Conservation (phyloP, 371 early-diverging fungal species). For the Saksenaea vasiformis region DNA sequence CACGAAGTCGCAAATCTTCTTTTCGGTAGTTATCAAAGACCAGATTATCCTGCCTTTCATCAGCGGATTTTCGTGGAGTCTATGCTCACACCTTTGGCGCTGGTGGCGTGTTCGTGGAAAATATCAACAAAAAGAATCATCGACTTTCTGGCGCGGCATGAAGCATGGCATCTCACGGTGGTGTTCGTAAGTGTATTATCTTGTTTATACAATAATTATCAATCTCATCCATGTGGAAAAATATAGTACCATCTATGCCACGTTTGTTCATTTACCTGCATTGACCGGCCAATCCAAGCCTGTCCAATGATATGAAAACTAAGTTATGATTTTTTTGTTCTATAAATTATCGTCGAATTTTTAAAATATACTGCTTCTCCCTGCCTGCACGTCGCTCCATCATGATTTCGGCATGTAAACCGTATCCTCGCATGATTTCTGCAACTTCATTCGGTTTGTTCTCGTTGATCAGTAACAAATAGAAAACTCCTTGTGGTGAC, state of each 20-base stretch:
- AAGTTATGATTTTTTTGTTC: neutral
- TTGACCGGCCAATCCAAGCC: neutral
- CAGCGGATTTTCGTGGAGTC: slow-evolving; percentile 45
- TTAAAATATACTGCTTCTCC: slow-evolving; percentile 59
- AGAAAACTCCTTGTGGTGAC: slow-evolving; percentile 76
- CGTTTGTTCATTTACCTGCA: neutral
- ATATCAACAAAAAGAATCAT: slow-evolving; percentile 11
- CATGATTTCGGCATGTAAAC: slow-evolving; percentile 44
- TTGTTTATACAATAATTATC: neutral
- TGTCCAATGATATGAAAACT: neutral
- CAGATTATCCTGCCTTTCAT: slow-evolving; percentile 50
- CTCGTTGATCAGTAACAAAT: slow-evolving; percentile 87
- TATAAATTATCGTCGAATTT: slow-evolving; percentile 37
- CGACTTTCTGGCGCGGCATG: slow-evolving; percentile 28
- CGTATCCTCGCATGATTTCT: slow-evolving; percentile 47
- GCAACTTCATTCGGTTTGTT: slow-evolving; percentile 88
- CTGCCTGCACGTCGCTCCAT: slow-evolving; percentile 59
- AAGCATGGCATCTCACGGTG: slow-evolving; percentile 32
- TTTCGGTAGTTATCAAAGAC: slow-evolving; percentile 40
- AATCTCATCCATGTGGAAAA: neutral
- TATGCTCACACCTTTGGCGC: slow-evolving; percentile 36
- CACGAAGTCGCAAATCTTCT: slow-evolving; percentile 28
- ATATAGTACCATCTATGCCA: slow-evolving; percentile 6
- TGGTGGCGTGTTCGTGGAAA: slow-evolving; percentile 38
- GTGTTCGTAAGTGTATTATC: slow-evolving; percentile 28